A percentile compares a stretch with the other conserved stretches of the same genome.
These are phyloP conservation scores for Earliella scabrosa DNA, from an alignment of 1,284 basidiomycete genomes.

Conservation along the genomic window DNA sequence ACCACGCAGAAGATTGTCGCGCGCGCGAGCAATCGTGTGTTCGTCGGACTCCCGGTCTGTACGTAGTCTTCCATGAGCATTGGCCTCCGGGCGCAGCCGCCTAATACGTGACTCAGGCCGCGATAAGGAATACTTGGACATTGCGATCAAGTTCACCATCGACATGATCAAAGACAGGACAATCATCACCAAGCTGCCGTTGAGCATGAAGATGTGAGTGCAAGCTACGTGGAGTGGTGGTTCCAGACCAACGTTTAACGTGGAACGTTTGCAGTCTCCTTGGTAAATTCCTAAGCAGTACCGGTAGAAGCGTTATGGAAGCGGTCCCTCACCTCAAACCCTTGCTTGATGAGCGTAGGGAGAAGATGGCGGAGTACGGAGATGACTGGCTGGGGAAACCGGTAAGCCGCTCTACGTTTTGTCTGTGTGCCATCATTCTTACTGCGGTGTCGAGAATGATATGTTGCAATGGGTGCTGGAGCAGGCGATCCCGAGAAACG, in stretches of 20 bases:
- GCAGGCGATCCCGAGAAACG: constrained; percentile 18
- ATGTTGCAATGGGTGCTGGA: constrained; percentile 34
- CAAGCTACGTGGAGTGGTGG: background rate
- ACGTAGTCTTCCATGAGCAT: background rate
- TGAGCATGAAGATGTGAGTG: constrained; percentile 33
- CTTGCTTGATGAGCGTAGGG: constrained; percentile 38
- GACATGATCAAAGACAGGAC: constrained; percentile 2
- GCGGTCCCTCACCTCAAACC: constrained; percentile 9
- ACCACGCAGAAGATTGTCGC: constrained; percentile 26
- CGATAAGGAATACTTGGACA: constrained; percentile 22
- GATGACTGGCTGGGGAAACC: constrained; percentile 40
- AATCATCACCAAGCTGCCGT: constrained; percentile 30
- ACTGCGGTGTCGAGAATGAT: constrained; percentile 25
- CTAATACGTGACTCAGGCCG: constrained; percentile 22
- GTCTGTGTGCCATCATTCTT: background rate
- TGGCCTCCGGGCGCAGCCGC: too few relatives aligned
- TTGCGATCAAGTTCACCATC: constrained; percentile 15
- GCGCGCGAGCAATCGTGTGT: constrained; percentile 29
- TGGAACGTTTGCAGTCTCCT: constrained; percentile 7
- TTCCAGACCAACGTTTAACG: too few relatives aligned
- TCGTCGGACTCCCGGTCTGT: constrained; percentile 32
- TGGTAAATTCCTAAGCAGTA: constrained; percentile 7
- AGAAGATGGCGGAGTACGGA: constrained; percentile 35
- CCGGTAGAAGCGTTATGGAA: background rate
- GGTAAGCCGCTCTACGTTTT: constrained; percentile 22